Conservation (phyloP, 2,329 filamentous ascomycete genomes). For the Penicillium sp. region DNA sequence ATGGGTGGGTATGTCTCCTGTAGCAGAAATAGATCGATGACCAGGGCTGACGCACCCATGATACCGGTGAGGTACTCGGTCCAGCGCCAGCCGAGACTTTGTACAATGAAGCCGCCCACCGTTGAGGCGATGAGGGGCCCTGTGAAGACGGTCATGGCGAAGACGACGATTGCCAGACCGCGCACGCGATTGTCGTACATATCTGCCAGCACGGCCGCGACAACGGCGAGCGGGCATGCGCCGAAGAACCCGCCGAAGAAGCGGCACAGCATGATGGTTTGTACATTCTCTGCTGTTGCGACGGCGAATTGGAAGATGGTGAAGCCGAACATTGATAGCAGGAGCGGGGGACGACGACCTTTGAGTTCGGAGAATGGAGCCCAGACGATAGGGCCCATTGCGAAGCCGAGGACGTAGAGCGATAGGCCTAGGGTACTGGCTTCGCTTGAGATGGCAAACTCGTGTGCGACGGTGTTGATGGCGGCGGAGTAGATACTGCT, state of each 20-base stretch:
- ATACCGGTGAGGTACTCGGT: constrained; percentile 56
- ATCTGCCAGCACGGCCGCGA: constrained; percentile 59
- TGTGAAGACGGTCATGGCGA: constrained; percentile 54
- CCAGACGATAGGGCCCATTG: constrained; percentile 52
- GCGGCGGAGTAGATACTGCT: constrained; percentile 72
- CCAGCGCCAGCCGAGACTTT: constrained; percentile 57
- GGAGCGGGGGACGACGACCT: constrained; percentile 51
- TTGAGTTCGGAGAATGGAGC: constrained; percentile 57
- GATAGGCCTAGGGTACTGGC: constrained; percentile 44
- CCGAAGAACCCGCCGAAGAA: constrained; percentile 58
- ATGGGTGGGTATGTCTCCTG: constrained; percentile 60
- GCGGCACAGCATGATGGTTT: constrained; percentile 55
- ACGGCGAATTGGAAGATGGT: constrained; percentile 53
- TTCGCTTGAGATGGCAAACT: constrained; percentile 59
- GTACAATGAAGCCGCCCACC: constrained; percentile 55
- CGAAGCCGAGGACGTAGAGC: constrained; percentile 50
- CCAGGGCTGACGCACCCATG: constrained; percentile 55
- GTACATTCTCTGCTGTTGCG: constrained; percentile 53
- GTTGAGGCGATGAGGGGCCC: constrained; percentile 56
- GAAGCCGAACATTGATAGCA: constrained; percentile 53
- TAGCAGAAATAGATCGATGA: constrained; percentile 53
- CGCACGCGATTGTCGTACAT: constrained; percentile 55
- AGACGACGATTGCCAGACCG: constrained; percentile 51
- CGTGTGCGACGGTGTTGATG: constrained; percentile 56
- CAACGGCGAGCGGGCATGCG: constrained; percentile 55